Conservation (phyloP, 2,329 filamentous ascomycete species). For the Arthrobotrys sphaeroides region DNA sequence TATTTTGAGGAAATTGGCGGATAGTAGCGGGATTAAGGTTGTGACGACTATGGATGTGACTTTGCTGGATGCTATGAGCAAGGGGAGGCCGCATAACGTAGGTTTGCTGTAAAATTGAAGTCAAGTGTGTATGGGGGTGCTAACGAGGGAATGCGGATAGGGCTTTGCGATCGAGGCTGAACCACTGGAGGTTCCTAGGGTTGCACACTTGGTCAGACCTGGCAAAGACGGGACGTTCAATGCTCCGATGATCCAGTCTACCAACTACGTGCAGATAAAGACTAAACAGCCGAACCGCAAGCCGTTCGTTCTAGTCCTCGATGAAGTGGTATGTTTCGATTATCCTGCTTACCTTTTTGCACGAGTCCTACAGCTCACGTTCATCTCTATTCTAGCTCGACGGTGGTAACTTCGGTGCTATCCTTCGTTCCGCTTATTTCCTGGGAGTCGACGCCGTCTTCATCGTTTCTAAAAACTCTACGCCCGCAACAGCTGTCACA, state of each 20-base stretch:
- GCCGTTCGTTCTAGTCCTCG: slow-evolving; percentile 77
- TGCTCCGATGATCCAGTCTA: slow-evolving; percentile 61
- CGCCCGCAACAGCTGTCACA: slow-evolving; percentile 77
- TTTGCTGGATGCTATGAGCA: slow-evolving; percentile 76
- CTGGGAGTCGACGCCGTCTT: slow-evolving; percentile 87
- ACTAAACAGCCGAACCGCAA: slow-evolving; percentile 64
- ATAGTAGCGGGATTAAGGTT: slow-evolving; percentile 66
- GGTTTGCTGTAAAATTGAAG: too few species aligned
- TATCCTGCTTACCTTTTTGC: too few species aligned
- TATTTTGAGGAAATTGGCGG: slow-evolving; percentile 65
- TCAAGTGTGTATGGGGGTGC: not conserved
- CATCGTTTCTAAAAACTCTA: slow-evolving; percentile 75
- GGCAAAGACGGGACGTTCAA: slow-evolving; percentile 75
- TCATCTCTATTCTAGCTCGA: slow-evolving; percentile 67
- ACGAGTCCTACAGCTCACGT: not conserved
- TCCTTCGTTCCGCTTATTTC: slow-evolving; percentile 87
- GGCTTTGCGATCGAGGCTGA: slow-evolving; percentile 88
- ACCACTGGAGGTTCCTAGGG: slow-evolving; percentile 76
- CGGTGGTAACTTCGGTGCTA: slow-evolving; percentile 87
- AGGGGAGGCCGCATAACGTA: slow-evolving; percentile 81
- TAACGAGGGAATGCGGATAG: slow-evolving; percentile 55
- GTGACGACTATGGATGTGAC: slow-evolving; percentile 68
- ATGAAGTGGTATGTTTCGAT: slow-evolving; percentile 68
- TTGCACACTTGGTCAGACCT: slow-evolving; percentile 70
- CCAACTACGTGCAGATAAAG: slow-evolving; percentile 55